These are phyloP conservation scores for Neophaeococcomyces mojaviensis DNA, from an alignment of 2,329 filamentous ascomycete genomes.

Conservation along the genomic window DNA sequence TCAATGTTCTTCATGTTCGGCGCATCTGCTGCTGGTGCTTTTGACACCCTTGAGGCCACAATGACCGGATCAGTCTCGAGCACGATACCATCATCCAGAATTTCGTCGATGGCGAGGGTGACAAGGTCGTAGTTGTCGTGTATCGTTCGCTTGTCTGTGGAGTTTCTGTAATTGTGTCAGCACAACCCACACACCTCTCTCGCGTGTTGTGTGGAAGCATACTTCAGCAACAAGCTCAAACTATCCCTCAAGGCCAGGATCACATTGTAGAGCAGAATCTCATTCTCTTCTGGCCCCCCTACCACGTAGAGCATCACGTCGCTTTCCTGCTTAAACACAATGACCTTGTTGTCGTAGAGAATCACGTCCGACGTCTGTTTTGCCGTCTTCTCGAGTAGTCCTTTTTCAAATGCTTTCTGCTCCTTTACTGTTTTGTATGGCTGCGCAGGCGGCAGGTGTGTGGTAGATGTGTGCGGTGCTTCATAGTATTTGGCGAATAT, in stretches of 20 bases:
- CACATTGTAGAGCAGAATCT: conserved; percentile 92
- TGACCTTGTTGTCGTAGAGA: conserved; percentile 90
- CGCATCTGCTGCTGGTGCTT: conserved; percentile 82
- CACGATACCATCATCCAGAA: conserved; percentile 90
- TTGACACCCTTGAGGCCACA: conserved; percentile 84
- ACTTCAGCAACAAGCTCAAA: conserved; percentile 89
- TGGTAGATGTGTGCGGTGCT: conserved; percentile 54
- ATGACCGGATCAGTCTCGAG: conserved; percentile 95
- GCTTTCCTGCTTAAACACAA: conserved; percentile 96
- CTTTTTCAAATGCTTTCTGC: conserved; percentile 95
- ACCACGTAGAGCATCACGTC: conserved; percentile 97
- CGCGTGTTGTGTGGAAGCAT: conserved; percentile 28
- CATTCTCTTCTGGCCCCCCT: conserved; percentile 86
- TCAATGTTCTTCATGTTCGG: conserved; percentile 86
- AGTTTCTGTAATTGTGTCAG: conserved; percentile 56
- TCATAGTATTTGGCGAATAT: conserved; percentile 93
- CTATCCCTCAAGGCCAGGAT: conserved; percentile 85
- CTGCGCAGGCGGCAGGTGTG: conserved; percentile 52
- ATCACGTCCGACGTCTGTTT: conserved; percentile 96
- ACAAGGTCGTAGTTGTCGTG: conserved; percentile 98
- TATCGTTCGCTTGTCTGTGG: conserved; percentile 93
- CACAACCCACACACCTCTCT: background rate
- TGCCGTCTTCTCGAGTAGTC: conserved; percentile 85
- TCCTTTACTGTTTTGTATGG: conserved; percentile 85
- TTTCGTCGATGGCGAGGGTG: conserved; percentile 88